phyloP scores from a whole-genome alignment of 169 alveolate species.

The Plasmodium inui region DNA sequence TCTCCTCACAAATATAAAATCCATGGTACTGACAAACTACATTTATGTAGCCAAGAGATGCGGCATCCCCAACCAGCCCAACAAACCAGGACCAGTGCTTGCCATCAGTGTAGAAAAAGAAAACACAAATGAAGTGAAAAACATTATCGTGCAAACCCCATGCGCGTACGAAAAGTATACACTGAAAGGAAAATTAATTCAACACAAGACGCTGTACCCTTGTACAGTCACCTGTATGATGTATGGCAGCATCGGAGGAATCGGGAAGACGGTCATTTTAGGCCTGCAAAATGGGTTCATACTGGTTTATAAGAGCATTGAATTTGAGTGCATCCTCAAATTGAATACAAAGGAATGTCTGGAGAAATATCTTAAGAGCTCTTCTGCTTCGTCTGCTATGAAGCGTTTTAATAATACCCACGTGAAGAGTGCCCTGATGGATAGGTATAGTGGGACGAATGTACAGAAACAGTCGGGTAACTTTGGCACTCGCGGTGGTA shows the following conservation, averaged over 20 bases:
- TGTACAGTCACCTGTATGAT: conserved; percentile 81
- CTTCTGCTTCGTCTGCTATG: background rate
- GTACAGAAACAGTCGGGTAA: background rate
- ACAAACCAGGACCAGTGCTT: conserved; percentile 74
- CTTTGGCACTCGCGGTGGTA: background rate
- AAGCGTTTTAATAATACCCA: conserved; percentile 4
- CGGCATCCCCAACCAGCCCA: conserved; percentile 73
- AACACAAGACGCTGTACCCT: conserved; percentile 82
- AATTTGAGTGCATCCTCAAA: conserved; percentile 81
- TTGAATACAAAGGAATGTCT: conserved; percentile 78
- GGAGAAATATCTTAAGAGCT: conserved; percentile 5
- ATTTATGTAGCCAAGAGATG: conserved; percentile 69
- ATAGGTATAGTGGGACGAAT: background rate
- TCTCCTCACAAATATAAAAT: conserved; percentile 59
- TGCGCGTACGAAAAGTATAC: conserved; percentile 73
- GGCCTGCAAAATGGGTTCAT: conserved; percentile 85
- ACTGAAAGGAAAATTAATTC: conserved; percentile 75
- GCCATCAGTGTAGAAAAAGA: conserved; percentile 59
- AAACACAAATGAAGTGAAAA: conserved; percentile 5
- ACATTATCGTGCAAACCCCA: conserved; percentile 68
- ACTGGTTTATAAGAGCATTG: conserved; percentile 76
- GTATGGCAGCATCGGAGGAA: conserved; percentile 84
- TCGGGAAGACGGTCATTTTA: conserved; percentile 80
- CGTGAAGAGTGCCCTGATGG: background rate
- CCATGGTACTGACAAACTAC: conserved; percentile 47